phyloP scores from a whole-genome alignment of 371 early-diverging fungal species.

The Globomyces sp. region DNA sequence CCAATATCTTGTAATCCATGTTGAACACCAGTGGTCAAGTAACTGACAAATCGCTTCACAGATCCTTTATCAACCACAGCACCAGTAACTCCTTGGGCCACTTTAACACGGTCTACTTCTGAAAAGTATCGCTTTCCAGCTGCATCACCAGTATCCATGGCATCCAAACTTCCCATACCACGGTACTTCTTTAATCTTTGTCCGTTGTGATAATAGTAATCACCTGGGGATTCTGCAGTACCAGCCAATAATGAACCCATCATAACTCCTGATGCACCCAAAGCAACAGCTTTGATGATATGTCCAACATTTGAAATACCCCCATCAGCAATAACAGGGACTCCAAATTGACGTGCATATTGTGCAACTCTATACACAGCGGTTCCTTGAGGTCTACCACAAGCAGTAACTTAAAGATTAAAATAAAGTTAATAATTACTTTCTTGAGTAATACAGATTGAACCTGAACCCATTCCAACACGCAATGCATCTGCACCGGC shows the following conservation, averaged over 20 bases:
- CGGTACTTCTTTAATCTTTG: conserved; percentile 96
- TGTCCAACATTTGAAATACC: conserved; percentile 96
- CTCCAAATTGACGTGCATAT: conserved; percentile 88
- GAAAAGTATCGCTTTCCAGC: conserved; percentile 90
- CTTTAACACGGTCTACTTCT: conserved; percentile 93
- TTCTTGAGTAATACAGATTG: conserved; percentile 97
- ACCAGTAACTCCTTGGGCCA: conserved; percentile 95
- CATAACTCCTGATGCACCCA: conserved; percentile 95
- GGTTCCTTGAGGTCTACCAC: conserved; percentile 97
- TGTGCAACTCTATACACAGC: conserved; percentile 93
- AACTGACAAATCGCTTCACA: conserved; percentile 87
- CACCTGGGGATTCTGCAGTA: conserved; percentile 92
- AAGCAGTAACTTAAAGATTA: conserved; percentile 79
- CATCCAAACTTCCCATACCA: conserved; percentile 96
- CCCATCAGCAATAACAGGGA: conserved; percentile 96
- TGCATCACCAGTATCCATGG: conserved; percentile 81
- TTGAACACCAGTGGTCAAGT: conserved; percentile 91
- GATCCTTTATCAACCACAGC: conserved; percentile 95
- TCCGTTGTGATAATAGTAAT: conserved; percentile 97
- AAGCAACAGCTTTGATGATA: conserved; percentile 91
- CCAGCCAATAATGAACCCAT: conserved; percentile 97
- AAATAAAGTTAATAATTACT: conserved; percentile 16
- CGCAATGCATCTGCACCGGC: conserved; percentile 96
- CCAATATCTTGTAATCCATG: conserved; percentile 98
- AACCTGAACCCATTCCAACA: conserved; percentile 96